Evolutionary conservation across 176 grass and related monocot species (phyloP).

Genomic region (Carex parvula): DNA sequence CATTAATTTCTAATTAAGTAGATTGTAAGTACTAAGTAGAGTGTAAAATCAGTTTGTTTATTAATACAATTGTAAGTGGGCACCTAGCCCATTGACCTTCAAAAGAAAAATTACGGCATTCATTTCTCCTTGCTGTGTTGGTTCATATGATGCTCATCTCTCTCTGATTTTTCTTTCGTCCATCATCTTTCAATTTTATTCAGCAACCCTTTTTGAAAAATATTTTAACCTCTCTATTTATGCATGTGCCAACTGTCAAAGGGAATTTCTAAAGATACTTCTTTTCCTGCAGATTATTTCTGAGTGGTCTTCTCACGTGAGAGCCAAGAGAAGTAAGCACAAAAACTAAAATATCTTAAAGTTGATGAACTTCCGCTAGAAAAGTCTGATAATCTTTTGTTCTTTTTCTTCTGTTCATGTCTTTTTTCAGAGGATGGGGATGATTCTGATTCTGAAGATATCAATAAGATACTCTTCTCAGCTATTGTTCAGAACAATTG

Average conservation of each 20-base stretch:
- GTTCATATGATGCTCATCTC: not conserved
- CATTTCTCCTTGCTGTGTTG: not conserved
- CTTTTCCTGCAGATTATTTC: slow-evolving; percentile 43
- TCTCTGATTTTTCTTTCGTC: not conserved
- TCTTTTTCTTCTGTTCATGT: not conserved
- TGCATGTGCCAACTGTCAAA: not conserved
- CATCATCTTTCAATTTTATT: not conserved
- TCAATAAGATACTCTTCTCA: slow-evolving; percentile 71
- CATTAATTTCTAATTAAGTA: not conserved
- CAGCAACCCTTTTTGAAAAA: not conserved
- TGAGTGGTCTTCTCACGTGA: slow-evolving; percentile 63
- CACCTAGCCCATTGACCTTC: too few relatives aligned
- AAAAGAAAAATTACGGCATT: not conserved
- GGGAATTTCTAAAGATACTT: not conserved
- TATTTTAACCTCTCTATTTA: not conserved
- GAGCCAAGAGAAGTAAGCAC: slow-evolving; percentile 39
- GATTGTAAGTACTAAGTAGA: too few relatives aligned
- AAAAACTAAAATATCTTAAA: not conserved
- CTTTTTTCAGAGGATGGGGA: slow-evolving; percentile 45
- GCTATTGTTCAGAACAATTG: slow-evolving; percentile 51
- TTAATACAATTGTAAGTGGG: too few relatives aligned
- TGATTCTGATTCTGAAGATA: slow-evolving; percentile 41
- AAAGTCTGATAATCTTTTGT: not conserved
- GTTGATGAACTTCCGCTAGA: not conserved
- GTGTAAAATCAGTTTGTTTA: too few relatives aligned